Conservation (phyloP, 176 grass and related monocot species). For the Avena insularis region DNA sequence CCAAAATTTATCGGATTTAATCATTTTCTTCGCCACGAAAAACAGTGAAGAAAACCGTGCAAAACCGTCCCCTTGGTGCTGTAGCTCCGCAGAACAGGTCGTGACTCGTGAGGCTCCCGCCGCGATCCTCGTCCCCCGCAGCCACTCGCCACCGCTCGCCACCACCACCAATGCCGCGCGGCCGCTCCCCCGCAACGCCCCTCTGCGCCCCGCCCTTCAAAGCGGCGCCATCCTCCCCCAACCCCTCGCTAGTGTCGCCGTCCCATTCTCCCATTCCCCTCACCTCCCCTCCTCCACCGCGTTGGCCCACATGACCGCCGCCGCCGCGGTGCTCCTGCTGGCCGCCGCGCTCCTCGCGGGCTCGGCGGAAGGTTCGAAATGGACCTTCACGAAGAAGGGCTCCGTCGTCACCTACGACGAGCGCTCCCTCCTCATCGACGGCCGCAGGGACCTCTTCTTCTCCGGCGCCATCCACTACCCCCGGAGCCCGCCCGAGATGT, state of each 20-base stretch:
- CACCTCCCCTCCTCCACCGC: background rate
- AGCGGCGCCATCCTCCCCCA: slow-evolving; percentile 8
- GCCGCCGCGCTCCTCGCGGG: slow-evolving; percentile 16
- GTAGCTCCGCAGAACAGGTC: background rate
- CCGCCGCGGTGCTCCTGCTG: slow-evolving; percentile 20
- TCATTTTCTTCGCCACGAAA: too few species aligned
- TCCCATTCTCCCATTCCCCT: background rate
- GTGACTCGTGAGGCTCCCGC: background rate
- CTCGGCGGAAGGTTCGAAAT: background rate
- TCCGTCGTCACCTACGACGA: slow-evolving; percentile 61
- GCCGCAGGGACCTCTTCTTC: slow-evolving; percentile 84
- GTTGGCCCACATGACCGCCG: slow-evolving; percentile 4
- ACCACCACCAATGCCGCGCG: slow-evolving; percentile 13
- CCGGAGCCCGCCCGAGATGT: slow-evolving; percentile 80
- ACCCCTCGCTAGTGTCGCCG: slow-evolving; percentile 16
- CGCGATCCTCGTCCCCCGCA: background rate
- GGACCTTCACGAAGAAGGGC: slow-evolving; percentile 48
- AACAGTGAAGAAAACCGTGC: background rate
- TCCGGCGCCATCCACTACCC: slow-evolving; percentile 94
- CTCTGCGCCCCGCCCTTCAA: background rate
- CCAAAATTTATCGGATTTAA: too few species aligned
- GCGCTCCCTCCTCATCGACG: slow-evolving; percentile 76
- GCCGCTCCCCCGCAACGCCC: slow-evolving; percentile 14
- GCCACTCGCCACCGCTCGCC: slow-evolving; percentile 5
- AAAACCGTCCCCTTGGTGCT: background rate